Evolutionary conservation across 2,329 filamentous ascomycete genomes (phyloP), one percentile per base, ranked within the genome.

Genomic region (Cytospora leucostoma): DNA sequence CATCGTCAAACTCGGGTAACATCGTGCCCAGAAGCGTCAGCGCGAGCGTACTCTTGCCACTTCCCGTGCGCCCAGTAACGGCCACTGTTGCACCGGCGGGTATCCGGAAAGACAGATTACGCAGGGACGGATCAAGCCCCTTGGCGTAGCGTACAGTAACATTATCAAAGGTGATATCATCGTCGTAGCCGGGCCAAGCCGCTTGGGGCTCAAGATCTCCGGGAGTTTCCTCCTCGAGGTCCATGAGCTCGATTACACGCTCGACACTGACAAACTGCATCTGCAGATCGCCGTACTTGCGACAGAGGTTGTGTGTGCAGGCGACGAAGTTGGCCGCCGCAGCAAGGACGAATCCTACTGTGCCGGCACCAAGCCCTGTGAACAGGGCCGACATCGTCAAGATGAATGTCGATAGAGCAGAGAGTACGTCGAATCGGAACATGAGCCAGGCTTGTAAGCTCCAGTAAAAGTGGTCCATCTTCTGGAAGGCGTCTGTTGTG

Each of bases 391-490:
- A 83, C 1, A 88, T 74, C 1, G 92, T 91, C 58, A 97, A 78
- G 0, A 86, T 76, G 64, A 94, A 90, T 0, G 90, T 92, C 8
- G 91, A 91, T 4, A 84, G 73, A 0, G 89, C 90, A 0, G 92
- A 92, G 7, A 93, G 76, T 10, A 80, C 75, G 68, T 92, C 88
- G 62, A 95, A 94, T 13, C 93, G 87, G 70, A 90, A 92, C 73
- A 88, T 88, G 2, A 97, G 81, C 93, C 93, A 97, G 8, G 87
- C 86, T 68, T 96, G 92, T 51, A 96, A 81, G 64, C 88, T 91
- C 90, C 93, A 97, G 77, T 96, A 97, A 77, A 97, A 96, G 74
- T 97, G 93, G 70, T 97, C 93, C 84, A 96, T 95, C 72, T 92
- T 92, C 74, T 97, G 93, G 72, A 97, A 97, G 19, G 88, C 87